phyloP scores from a whole-genome alignment of 2,329 filamentous ascomycete species.

The Aspergillus oerlinghausenensis region DNA sequence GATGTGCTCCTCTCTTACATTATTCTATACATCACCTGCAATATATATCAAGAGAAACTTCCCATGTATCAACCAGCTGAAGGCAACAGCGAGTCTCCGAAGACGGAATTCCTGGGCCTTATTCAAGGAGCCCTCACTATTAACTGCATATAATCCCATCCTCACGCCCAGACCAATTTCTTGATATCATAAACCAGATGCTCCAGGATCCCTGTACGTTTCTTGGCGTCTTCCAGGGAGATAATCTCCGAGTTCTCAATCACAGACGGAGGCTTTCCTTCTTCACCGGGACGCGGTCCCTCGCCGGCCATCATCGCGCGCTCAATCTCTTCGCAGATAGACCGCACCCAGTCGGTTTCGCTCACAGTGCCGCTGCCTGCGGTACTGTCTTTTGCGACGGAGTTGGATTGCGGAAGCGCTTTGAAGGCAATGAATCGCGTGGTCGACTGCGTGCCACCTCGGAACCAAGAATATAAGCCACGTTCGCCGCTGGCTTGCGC shows the following conservation, averaged over 20 bases:
- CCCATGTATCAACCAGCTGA: neutral
- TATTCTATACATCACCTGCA: neutral
- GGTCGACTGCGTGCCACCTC: slow-evolving; percentile 22
- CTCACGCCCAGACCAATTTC: slow-evolving; percentile 78
- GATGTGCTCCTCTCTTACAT: neutral
- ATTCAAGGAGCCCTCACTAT: neutral
- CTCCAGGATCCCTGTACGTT: slow-evolving; percentile 79
- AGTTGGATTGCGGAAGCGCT: slow-evolving; percentile 35
- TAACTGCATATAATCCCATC: neutral
- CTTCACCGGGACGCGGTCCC: slow-evolving; percentile 30
- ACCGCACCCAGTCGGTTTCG: slow-evolving; percentile 54
- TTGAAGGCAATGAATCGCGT: slow-evolving; percentile 42
- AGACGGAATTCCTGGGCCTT: neutral
- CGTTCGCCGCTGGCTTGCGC: slow-evolving; percentile 32
- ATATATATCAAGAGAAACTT: neutral
- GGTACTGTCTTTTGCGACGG: slow-evolving; percentile 17
- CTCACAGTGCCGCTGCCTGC: slow-evolving; percentile 26
- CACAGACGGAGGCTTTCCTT: slow-evolving; percentile 20
- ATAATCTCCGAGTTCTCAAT: slow-evolving; percentile 69
- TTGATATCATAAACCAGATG: slow-evolving; percentile 85
- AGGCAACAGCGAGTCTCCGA: neutral
- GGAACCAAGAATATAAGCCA: slow-evolving; percentile 41
- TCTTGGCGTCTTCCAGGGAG: slow-evolving; percentile 76
- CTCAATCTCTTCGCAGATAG: slow-evolving; percentile 72
- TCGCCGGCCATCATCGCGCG: slow-evolving; percentile 55